phyloP scores from a whole-genome alignment of 106 monocot species.

The Dendrobium officinale region DNA sequence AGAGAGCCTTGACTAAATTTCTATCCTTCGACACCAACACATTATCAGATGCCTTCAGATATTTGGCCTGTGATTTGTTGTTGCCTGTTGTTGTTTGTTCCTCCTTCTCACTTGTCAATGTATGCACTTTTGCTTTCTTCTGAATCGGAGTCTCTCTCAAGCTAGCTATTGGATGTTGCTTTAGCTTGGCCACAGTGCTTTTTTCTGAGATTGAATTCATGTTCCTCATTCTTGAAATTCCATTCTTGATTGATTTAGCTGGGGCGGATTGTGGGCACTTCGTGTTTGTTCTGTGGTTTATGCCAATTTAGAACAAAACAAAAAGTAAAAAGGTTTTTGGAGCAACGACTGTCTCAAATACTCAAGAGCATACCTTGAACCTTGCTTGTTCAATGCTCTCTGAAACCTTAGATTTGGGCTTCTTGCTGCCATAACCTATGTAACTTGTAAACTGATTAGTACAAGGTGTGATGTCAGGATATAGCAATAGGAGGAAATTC shows the following conservation, averaged over 20 bases:
- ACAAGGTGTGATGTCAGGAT: background rate
- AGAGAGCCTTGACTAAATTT: slow-evolving; percentile 23
- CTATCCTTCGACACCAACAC: slow-evolving; percentile 6
- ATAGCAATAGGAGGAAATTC: background rate
- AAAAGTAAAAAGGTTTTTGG: background rate
- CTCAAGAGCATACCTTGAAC: slow-evolving; percentile 26
- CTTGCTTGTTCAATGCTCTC: slow-evolving; percentile 25
- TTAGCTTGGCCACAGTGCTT: slow-evolving; percentile 25
- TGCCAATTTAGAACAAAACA: background rate
- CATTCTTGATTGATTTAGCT: slow-evolving; percentile 38
- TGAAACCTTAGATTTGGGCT: slow-evolving; percentile 68
- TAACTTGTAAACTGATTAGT: background rate
- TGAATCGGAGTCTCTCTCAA: slow-evolving; percentile 37
- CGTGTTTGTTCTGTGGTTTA: slow-evolving; percentile 21
- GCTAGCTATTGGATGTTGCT: slow-evolving; percentile 40
- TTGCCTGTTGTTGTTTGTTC: slow-evolving; percentile 31
- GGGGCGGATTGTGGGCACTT: slow-evolving; percentile 75
- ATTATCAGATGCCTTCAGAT: slow-evolving; percentile 5
- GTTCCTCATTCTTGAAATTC: slow-evolving; percentile 23
- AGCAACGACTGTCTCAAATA: background rate
- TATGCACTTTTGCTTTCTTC: slow-evolving; percentile 15
- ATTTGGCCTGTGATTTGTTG: slow-evolving; percentile 4
- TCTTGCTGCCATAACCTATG: slow-evolving; percentile 65
- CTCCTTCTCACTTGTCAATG: slow-evolving; percentile 19
- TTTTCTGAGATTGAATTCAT: slow-evolving; percentile 30